Evolutionary conservation across 2,329 filamentous ascomycete genomes (phyloP), one percentile per base, ranked within the genome.

Genomic region (Gyromitra esculenta): DNA sequence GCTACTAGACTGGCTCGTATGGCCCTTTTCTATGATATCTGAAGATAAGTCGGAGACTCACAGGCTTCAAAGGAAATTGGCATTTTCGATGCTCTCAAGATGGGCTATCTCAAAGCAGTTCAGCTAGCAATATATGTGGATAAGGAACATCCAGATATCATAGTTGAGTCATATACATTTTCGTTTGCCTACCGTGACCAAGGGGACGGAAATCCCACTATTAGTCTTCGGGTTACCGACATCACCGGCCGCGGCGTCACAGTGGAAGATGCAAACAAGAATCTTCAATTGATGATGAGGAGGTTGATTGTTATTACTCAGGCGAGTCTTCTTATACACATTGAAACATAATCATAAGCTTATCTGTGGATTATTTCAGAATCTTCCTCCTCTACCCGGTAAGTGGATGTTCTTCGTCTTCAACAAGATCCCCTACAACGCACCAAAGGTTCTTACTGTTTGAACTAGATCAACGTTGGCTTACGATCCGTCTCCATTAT

Each of bases 101-200:
- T 79, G 56, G 75, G 78, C 35, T 80, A 81, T 52, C 80, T 82
- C 11, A 81, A 79, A 52, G 80, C 80, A 2, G 76, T 81, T 39
- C 80, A 81, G 41, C 56, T 82, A 7, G 79, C 77, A 13, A 79
- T 82, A 15, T 81, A 80, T 64, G 50, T 79, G 13, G 80, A 82
- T 56, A 72, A 78, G 25, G 66, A 79, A 31, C 74, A 80, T n/a
- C 80, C 80, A 18, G 77, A 81, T 45, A 70, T 79, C 48, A 80
- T 82, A 48, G 70, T 79, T 50, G 81, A 82, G 69, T 77, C 79
- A 5, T 82, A 82, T 62, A 81, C 80, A 9, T 82, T 82, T 62
- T 80, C 80, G 8, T 80, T 82, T 39, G 77, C 78, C 56, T 81
- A 81, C 41, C 77, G 71, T 54, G 71, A 74, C 43, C 68, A 68